Percentiles rank a stretch among this genome's conserved stretches.
These are phyloP conservation scores for Neonectria faginata DNA, from an alignment of 2,329 filamentous ascomycete species.

Conservation along the genomic window DNA sequence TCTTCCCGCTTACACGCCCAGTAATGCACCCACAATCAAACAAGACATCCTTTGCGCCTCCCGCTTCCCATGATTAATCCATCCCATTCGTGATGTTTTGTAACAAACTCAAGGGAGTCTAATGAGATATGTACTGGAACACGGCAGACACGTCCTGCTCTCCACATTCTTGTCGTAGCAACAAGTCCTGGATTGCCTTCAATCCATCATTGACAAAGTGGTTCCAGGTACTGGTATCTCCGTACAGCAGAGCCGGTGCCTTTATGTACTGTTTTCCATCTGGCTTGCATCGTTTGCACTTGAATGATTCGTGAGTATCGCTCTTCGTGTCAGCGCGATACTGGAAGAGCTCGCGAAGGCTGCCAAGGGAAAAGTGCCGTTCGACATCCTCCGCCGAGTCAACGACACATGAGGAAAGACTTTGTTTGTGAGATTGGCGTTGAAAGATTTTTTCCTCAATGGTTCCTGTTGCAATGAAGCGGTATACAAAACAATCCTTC, in stretches of 20 bases:
- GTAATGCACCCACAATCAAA: background rate
- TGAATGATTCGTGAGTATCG: constrained; percentile 98
- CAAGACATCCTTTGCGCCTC: background rate
- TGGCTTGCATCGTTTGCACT: constrained; percentile 92
- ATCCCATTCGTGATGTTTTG: background rate
- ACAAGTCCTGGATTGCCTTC: constrained; percentile 86
- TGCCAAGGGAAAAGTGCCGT: constrained; percentile 93
- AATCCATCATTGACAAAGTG: constrained; percentile 89
- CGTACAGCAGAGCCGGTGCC: constrained; percentile 94
- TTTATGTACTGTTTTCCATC: constrained; percentile 91
- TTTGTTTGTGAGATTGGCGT: constrained; percentile 97
- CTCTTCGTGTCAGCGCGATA: constrained; percentile 86
- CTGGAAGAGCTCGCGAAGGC: constrained; percentile 91
- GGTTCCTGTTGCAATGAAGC: constrained; percentile 97
- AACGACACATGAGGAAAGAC: constrained; percentile 93
- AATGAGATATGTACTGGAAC: constrained; percentile 98
- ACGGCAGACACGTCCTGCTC: constrained; percentile 89
- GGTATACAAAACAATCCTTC: constrained; percentile 99
- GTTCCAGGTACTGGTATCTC: constrained; percentile 99
- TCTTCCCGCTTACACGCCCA: background rate
- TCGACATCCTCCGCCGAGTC: constrained; percentile 98
- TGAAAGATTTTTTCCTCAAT: constrained; percentile 99
- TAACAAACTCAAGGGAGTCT: constrained; percentile 17
- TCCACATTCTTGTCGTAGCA: constrained; percentile 86
- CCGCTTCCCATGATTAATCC: background rate